Base-by-base conservation (phyloP, 2,329 filamentous ascomycete species). In the Gremmenia infestans region DNA sequence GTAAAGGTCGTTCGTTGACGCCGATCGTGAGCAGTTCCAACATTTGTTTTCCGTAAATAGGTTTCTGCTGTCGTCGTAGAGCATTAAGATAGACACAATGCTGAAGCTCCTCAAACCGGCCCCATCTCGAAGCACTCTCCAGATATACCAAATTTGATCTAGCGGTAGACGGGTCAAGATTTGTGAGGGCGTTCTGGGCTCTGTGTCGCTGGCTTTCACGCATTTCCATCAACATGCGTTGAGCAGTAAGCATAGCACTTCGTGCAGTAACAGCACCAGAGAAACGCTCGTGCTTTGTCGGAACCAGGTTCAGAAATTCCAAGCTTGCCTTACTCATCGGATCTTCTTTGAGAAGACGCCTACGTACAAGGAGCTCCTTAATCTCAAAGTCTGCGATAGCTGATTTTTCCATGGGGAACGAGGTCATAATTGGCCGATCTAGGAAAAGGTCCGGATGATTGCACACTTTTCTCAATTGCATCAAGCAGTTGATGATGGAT, bases 401-500 rank as follows among this genome's bases (percentile, higher is more conserved):
- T 2, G 92, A 95, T 60, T 80, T 87, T 25, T 83, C 79, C 88
- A 97, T 96, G 3, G 91, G 90, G 71, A 97, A 96, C 1, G 94
- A 97, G 0, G 93, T 99, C 73, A 96, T 94, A 66, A 99, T 97
- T 1, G 91, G 92, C 15, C 94, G 85, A 57, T 96, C 96, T 64
- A 97, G 89, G 67, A 99, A 99, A 8, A 99, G 79, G 72, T 99
- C 94, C 0, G 94, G 95, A 68, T 99, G 94, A 65, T 99, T 99
- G 79, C 94, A 99, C 51, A 99, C 95, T 71, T 97, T 97, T 49
- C 94, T 86, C 52, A 99, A 78, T 70, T 96, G 94, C 91, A 99
- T 96, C 51, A 99, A 76, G 72, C 95, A 97, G 70, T 97, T 96
- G 73, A 97, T 97, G 70, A 99, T 97, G 17, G 91, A 96, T 61